Evolutionary conservation across 2,329 filamentous ascomycete genomes (phyloP).

Genomic region (Aspergillus fumigatiaffinis): DNA sequence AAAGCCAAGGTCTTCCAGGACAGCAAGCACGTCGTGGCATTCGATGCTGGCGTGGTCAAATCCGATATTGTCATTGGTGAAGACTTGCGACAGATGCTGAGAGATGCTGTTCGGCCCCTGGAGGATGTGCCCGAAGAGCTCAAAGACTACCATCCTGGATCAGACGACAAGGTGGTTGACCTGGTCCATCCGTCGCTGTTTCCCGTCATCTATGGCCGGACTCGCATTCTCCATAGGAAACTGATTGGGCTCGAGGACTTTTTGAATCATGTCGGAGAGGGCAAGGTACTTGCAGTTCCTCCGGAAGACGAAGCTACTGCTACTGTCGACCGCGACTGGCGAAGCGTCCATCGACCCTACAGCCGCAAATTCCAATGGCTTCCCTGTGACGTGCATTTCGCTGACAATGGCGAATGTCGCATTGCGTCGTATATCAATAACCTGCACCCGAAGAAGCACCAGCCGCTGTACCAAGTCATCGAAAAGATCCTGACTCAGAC

Average conservation of each 20-base stretch:
- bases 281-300: conserved; percentile 8
- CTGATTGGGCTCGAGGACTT: conserved; percentile 21
- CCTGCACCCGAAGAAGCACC: conserved; percentile 34
- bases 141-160: conserved; percentile 62
- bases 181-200: conserved; percentile 59
- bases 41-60: conserved; percentile 51
- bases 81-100: conserved; percentile 41
- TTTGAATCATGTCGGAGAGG: not conserved
- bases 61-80: conserved; percentile 47
- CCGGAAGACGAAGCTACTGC: not conserved
- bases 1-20: conserved; percentile 43
- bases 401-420: conserved; percentile 15
- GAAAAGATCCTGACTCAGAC: conserved; percentile 36
- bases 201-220: conserved; percentile 27
- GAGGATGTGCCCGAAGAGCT: conserved; percentile 43
- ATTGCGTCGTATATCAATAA: conserved; percentile 46
- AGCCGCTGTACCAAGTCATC: conserved; percentile 33
- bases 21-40: conserved; percentile 39
- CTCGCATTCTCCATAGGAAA: conserved; percentile 15
- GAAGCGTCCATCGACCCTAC: not conserved
- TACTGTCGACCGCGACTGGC: not conserved
- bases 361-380: conserved; percentile 47
- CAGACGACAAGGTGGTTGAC: conserved; percentile 56
- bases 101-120: conserved; percentile 44
- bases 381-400: conserved; percentile 36